Evolutionary conservation across 805 yeast genomes (phyloP).

Genomic region (Hanseniaspora jakobsenii): DNA sequence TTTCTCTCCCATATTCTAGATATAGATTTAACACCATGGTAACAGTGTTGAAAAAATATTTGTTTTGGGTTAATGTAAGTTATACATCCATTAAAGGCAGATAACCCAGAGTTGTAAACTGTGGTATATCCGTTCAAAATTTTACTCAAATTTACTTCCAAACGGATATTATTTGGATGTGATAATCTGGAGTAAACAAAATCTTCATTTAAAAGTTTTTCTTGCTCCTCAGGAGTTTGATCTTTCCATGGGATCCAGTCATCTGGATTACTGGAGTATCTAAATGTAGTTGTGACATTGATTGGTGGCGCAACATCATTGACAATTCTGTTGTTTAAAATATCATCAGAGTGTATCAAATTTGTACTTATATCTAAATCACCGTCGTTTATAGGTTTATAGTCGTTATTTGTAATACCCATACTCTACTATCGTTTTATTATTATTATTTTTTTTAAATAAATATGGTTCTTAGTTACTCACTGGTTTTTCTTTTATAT

Average conservation of each 20-base stretch:
- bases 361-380: conserved; percentile 28
- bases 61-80: conserved; percentile 60
- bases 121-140: conserved; percentile 56
- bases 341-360: conserved; percentile 63
- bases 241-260: conserved; percentile 39
- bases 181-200: conserved; percentile 56
- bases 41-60: conserved; percentile 65
- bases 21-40: conserved; percentile 74
- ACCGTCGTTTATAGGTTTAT: conserved; percentile 28
- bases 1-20: conserved; percentile 51
- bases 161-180: conserved; percentile 60
- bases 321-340: conserved; percentile 34
- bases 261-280: conserved; percentile 40
- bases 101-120: conserved; percentile 63
- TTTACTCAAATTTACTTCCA: conserved; percentile 51
- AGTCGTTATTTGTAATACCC: conserved; percentile 14
- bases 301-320: conserved; percentile 68
- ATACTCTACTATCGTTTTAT: neutral
- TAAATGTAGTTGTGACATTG: conserved; percentile 67
- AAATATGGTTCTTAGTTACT: neutral
- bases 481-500: no score
- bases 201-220: conserved; percentile 20
- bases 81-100: conserved; percentile 69
- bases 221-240: conserved; percentile 15
- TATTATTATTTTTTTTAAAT: neutral